These are phyloP conservation scores for Calonectria multiphialidica DNA, from an alignment of 2,329 filamentous ascomycete genomes.

Conservation along the genomic window DNA sequence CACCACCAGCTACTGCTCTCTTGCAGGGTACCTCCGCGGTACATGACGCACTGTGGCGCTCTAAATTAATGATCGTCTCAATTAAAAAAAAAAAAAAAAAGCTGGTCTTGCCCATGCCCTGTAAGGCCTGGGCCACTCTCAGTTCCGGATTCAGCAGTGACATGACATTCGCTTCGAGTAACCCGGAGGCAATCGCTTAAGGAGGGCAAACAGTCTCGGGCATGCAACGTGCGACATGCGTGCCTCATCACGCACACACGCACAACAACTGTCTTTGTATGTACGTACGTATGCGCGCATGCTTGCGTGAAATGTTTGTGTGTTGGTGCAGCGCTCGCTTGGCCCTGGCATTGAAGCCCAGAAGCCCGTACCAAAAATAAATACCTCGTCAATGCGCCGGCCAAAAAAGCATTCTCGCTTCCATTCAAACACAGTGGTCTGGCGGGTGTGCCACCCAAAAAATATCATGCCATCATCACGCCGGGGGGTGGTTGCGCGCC, in stretches of 20 bases:
- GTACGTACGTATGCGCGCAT: neutral
- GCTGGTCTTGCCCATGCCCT: neutral
- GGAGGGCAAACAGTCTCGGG: neutral
- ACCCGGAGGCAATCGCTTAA: neutral
- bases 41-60: conserved; percentile 16
- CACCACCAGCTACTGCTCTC: neutral
- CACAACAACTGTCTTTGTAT: neutral
- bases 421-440: neutral
- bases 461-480: conserved; percentile 12
- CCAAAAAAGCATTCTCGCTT: neutral
- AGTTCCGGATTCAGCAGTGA: conserved; percentile 14
- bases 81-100: neutral
- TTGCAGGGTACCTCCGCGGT: conserved; percentile 7
- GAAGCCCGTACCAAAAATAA: neutral
- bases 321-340: neutral
- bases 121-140: conserved; percentile 1
- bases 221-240: neutral
- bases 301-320: neutral
- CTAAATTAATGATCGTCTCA: conserved; percentile 24
- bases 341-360: neutral
- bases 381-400: conserved; percentile 7
- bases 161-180: conserved; percentile 11
- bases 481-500: conserved; percentile 15
- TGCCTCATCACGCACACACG: neutral
- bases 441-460: neutral